Percentiles rank a stretch among this genome's conserved stretches.
Conservation (phyloP, 768 basidiomycete genomes). For the Leccinum sublutescens region DNA sequence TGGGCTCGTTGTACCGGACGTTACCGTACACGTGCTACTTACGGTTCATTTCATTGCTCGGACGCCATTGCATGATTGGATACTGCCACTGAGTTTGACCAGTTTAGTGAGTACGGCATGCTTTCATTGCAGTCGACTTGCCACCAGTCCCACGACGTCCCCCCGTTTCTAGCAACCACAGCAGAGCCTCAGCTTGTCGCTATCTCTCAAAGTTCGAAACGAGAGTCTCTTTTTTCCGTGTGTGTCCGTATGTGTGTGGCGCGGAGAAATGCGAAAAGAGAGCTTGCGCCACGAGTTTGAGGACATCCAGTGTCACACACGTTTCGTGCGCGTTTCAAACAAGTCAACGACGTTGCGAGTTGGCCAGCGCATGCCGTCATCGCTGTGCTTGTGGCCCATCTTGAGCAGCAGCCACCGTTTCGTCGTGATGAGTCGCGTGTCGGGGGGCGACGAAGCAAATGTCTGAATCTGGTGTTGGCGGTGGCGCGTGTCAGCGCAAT, state of each 20-base stretch:
- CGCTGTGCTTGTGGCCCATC: not conserved
- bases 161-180: not conserved
- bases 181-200: not conserved
- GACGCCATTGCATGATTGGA: not conserved
- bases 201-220: not conserved
- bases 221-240: not conserved
- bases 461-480: not conserved
- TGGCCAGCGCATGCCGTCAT: not conserved
- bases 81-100: not conserved
- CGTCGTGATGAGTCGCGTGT: not conserved
- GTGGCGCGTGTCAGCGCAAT: not conserved
- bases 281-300: not conserved
- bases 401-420: not conserved
- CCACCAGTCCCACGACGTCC: not conserved
- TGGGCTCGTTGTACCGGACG: not conserved
- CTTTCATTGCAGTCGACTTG: not conserved
- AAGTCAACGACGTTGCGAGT: not conserved
- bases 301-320: not conserved
- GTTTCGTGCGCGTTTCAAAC: not conserved
- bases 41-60: not conserved
- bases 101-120: not conserved
- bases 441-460: not conserved
- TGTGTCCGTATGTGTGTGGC: not conserved
- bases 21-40: not conserved
- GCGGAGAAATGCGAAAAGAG: not conserved